Base-by-base conservation (phyloP, 805 yeast genomes). In the Tetrapisispora pingtungensis region DNA sequence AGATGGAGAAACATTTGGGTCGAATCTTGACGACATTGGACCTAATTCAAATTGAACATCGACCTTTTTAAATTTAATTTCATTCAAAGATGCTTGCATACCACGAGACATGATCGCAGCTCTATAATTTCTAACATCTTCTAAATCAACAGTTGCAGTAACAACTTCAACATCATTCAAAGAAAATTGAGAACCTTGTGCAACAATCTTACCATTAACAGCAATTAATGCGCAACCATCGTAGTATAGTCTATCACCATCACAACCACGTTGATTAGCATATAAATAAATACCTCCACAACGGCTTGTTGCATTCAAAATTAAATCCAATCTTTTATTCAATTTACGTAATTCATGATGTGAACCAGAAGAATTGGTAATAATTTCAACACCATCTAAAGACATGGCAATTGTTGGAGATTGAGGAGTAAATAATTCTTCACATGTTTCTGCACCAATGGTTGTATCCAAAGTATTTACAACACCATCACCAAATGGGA, bases 391-490 rank as follows among this genome's bases (percentile, higher is more conserved):
- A 36, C 99, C 99, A 62, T 88, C 97, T 30, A 93, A 68, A 0
- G 96, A 77, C 86, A 90, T 80, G 17, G 78, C 78, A 45, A 93
- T 84, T 63, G 90, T 96, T 3, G 99, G 98, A 3, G 96, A 80
- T 51, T 86, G 82, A 1, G 99, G 98, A 0, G 99, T 93, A 64
- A 93, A 93, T 46, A 93, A 70, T 64, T 93, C 99, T 62, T 93
- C 99, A 64, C 99, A 93, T 0, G 99, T 94, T 65, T 93, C 99
- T 37, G 90, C 86, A n/a, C 99, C 99, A 45, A 93, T 72, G 36
- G 83, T 80, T 0, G 97, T 87, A 56, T 89, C 97, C 46, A 78
- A 60, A 1, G 96, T 84, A 42, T 83, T 77, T 36, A 93, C 69
- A 4, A 86, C 84, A 45, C 94, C 94, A 69, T 93, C 97, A 42